Base-by-base conservation (phyloP, 139 green algal species). In the Picochlorum sp. region DNA sequence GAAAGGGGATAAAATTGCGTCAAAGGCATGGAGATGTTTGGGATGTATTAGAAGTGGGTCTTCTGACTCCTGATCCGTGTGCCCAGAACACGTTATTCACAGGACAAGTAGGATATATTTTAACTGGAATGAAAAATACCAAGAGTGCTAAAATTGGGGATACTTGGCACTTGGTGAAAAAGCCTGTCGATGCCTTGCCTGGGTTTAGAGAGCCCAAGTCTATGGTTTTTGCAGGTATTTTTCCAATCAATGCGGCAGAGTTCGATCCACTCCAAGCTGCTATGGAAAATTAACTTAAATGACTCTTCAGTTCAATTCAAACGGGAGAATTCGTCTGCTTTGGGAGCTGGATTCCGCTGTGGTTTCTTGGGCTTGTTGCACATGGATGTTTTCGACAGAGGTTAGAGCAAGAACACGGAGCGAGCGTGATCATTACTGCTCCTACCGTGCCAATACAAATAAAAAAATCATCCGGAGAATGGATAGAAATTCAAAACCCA, bases 311-410 rank as follows among this genome's bases (percentile, higher is more conserved):
- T 95, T 1, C 66, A 63, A 2, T 81, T 95, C 3, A 60, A 69
- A 20, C 82, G 72, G n/a, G 90, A 97, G 77, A 91, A 79, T 69
- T 89, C 73, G 63, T 78, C 83, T 15, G 92, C 92, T 1, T 67
- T 97, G 52, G 92, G 91, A 0, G 77, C 86, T 15, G 92, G 91
- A 32, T 97, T 95, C 77, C 74, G 88, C 52, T 90, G 79, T 60
- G 83, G 90, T 21, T 96, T 97, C 63, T 75, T 96, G 52, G 90
- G 90, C 11, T 73, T 92, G 56, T 79, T 97, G 16, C 91, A 97
- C 81, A 85, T 94, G 75, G 88, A 98, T 57, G 89, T 98, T 96
- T 97, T 67, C 81, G 85, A 23, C 84, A 91, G 74, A 76, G 87
- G 23, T 63, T 93, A 63, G 71, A 90, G 64, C 84, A 92, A 41